phyloP scores from a whole-genome alignment of 371 early-diverging fungal genomes.

The Rhizopus sp. region DNA sequence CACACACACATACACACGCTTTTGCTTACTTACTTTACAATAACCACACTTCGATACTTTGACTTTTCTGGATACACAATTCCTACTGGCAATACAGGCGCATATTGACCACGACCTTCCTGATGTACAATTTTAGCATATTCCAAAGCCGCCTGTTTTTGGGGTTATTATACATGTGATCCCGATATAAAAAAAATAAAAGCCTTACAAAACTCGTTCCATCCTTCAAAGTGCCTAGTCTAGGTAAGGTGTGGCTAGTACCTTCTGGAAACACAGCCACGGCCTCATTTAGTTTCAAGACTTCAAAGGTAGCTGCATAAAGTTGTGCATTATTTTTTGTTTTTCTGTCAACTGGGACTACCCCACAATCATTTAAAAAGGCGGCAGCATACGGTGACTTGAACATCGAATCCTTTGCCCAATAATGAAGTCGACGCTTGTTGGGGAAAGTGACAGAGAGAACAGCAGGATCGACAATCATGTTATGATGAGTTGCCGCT shows the following conservation, averaged over 20 bases:
- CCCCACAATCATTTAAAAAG: constrained; percentile 51
- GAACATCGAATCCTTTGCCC: constrained; percentile 62
- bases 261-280: constrained; percentile 66
- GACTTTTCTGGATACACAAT: constrained; percentile 61
- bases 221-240: constrained; percentile 47
- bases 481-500: constrained; percentile 59
- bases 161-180: not conserved
- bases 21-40: constrained; percentile 45
- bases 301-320: constrained; percentile 52
- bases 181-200: not conserved
- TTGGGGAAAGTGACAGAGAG: constrained; percentile 51
- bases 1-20: not conserved
- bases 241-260: constrained; percentile 52
- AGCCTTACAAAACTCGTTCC: constrained; percentile 51
- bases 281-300: constrained; percentile 48
- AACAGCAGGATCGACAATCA: constrained; percentile 58
- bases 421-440: constrained; percentile 53
- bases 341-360: constrained; percentile 59
- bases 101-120: constrained; percentile 28
- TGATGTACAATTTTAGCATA: constrained; percentile 44
- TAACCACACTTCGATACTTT: constrained; percentile 55
- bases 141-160: constrained; percentile 48
- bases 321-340: constrained; percentile 54
- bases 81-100: constrained; percentile 52
- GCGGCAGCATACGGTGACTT: constrained; percentile 37